Conservation (phyloP, 2,329 filamentous ascomycete species). For the Apiospora hydei region DNA sequence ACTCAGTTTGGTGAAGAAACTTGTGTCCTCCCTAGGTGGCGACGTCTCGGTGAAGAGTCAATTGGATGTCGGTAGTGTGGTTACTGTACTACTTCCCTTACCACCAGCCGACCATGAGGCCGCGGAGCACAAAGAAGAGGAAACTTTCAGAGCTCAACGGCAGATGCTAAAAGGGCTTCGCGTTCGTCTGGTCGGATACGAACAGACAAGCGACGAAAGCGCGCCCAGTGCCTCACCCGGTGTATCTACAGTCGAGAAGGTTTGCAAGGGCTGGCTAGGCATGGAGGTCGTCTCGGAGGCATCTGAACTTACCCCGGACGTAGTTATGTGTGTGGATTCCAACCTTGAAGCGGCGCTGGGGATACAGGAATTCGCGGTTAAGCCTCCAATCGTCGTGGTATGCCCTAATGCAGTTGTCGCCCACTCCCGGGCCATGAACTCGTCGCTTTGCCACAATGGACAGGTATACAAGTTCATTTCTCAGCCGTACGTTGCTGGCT, state of each 20-base stretch:
- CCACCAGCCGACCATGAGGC: background rate
- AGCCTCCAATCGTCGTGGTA: background rate
- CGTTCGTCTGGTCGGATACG: background rate
- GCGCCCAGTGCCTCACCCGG: background rate
- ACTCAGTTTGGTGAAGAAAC: conserved; percentile 62
- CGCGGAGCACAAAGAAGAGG: background rate
- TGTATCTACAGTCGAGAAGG: background rate
- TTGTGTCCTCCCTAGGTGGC: conserved; percentile 8
- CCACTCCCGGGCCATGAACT: background rate
- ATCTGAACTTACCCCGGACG: background rate
- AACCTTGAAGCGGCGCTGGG: background rate
- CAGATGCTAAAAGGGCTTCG: conserved; percentile 14
- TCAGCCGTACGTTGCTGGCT: background rate
- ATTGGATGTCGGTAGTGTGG: background rate
- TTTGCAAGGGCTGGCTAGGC: background rate
- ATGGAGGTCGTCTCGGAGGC: background rate
- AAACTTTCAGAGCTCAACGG: background rate
- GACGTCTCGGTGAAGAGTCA: conserved; percentile 18
- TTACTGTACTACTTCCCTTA: background rate
- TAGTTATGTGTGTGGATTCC: background rate
- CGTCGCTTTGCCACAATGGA: no score
- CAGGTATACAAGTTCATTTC: conserved; percentile 16
- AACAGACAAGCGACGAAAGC: background rate
- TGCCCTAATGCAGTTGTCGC: background rate
- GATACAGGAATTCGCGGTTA: no score